Conservation (phyloP, 805 yeast genomes). For the Teunomyces atbi region DNA sequence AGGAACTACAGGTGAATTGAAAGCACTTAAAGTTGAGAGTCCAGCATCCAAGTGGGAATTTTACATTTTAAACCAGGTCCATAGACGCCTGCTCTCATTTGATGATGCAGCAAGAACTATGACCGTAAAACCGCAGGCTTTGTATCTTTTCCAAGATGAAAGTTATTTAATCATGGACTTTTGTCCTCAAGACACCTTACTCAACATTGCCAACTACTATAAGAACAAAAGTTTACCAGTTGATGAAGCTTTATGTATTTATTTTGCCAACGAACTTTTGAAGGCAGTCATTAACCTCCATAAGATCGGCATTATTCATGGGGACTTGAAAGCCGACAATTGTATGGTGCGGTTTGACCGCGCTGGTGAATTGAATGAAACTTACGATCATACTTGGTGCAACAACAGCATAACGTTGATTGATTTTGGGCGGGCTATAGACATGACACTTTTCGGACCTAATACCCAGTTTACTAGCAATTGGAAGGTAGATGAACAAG, state of each 20-base stretch:
- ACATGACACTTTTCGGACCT: conserved; percentile 53
- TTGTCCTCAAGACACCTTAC: conserved; percentile 66
- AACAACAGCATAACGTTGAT: conserved; percentile 60
- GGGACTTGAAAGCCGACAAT: conserved; percentile 83
- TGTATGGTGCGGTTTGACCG: conserved; percentile 63
- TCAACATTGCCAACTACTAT: conserved; percentile 61
- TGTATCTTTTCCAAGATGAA: conserved; percentile 63
- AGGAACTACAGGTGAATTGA: conserved; percentile 45
- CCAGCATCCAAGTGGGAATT: conserved; percentile 81
- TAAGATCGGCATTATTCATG: conserved; percentile 66
- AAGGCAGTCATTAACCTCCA: conserved; percentile 63
- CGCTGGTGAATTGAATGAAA: conserved; percentile 12
- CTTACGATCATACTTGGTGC: conserved; percentile 46
- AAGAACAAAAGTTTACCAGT: conserved; percentile 24
- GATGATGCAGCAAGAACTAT: conserved; percentile 2
- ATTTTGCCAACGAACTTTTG: conserved; percentile 63
- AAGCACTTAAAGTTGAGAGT: conserved; percentile 71
- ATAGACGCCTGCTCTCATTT: conserved; percentile 37
- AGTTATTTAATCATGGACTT: conserved; percentile 66
- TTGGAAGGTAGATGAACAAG: conserved; percentile 64
- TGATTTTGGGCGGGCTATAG: conserved; percentile 82
- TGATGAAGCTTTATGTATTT: conserved; percentile 65
- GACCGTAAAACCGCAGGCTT: conserved; percentile 49
- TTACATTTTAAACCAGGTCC: conserved; percentile 63
- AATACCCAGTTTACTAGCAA: conserved; percentile 53